These are phyloP conservation scores for Amanita pallidorosea DNA, from an alignment of 768 basidiomycete species.

Conservation along the genomic window DNA sequence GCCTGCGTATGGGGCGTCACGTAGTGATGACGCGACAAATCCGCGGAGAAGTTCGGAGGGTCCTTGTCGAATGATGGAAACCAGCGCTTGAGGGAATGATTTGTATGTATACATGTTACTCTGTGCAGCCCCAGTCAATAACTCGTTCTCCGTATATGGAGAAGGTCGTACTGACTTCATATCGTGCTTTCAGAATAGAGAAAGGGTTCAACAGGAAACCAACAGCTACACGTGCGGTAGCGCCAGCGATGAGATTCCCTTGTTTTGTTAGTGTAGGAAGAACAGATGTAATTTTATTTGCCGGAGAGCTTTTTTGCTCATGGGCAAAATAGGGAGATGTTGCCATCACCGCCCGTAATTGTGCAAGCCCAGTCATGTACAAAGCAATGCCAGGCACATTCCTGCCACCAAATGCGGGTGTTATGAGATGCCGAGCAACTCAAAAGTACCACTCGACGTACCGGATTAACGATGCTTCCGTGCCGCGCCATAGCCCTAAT, in stretches of 20 bases:
- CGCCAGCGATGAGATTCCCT: slow-evolving; percentile 84
- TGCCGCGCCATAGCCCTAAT: slow-evolving; percentile 81
- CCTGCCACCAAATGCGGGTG: slow-evolving; percentile 24
- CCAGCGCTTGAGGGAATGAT: slow-evolving; percentile 47
- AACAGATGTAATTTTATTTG: slow-evolving; percentile 29
- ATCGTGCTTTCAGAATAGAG: slow-evolving; percentile 85
- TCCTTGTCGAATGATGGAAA: slow-evolving; percentile 55
- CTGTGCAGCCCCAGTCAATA: slow-evolving; percentile 23
- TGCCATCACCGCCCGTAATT: slow-evolving; percentile 71
- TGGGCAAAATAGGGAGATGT: slow-evolving; percentile 57
- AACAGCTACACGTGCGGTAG: slow-evolving; percentile 66
- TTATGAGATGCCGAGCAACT: background rate
- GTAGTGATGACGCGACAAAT: slow-evolving; percentile 76
- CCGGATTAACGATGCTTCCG: slow-evolving; percentile 70
- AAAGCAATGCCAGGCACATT: slow-evolving; percentile 91
- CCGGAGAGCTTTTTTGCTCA: slow-evolving; percentile 14
- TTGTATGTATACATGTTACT: slow-evolving; percentile 71
- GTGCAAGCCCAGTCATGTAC: slow-evolving; percentile 82
- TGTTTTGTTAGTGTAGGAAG: slow-evolving; percentile 61
- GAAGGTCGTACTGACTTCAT: slow-evolving; percentile 50
- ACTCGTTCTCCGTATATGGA: background rate
- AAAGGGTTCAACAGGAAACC: slow-evolving; percentile 86
- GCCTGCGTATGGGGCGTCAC: slow-evolving; percentile 92
- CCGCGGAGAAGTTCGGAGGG: slow-evolving; percentile 79
- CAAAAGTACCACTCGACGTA: slow-evolving; percentile 12